These are phyloP conservation scores for Talaromyces ruber DNA, from an alignment of 495 filamentous ascomycete genomes.

Conservation along the genomic window DNA sequence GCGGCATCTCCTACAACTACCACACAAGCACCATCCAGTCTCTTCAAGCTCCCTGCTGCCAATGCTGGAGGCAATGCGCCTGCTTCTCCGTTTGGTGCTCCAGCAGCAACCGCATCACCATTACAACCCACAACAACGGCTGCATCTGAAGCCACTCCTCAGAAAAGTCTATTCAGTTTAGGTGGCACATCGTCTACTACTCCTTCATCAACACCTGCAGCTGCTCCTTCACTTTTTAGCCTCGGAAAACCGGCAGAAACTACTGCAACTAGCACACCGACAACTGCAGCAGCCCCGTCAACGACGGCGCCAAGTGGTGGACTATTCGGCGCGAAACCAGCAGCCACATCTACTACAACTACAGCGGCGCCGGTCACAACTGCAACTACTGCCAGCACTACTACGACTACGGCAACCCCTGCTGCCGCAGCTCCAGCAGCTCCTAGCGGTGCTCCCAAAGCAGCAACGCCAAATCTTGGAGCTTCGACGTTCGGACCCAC, in stretches of 20 bases:
- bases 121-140: constrained; percentile 20
- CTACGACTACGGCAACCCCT: constrained; percentile 14
- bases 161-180: constrained; percentile 32
- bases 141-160: constrained; percentile 26
- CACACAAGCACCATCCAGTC: constrained; percentile 20
- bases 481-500: constrained; percentile 71
- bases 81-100: constrained; percentile 15
- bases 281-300: constrained; percentile 8
- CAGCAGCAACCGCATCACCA: constrained; percentile 14
- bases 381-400: constrained; percentile 12
- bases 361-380: constrained; percentile 18
- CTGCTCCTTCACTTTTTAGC: constrained; percentile 19
- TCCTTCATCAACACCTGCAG: constrained; percentile 29
- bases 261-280: constrained; percentile 5
- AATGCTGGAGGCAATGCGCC: constrained; percentile 19
- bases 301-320: constrained; percentile 13
- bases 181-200: constrained; percentile 27
- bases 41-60: constrained; percentile 28
- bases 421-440: constrained; percentile 18
- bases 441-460: constrained; percentile 13
- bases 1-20: constrained; percentile 13
- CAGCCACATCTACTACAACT: constrained; percentile 17
- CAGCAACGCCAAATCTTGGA: constrained; percentile 35
- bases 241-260: constrained; percentile 1
- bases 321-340: constrained; percentile 26